Base-by-base conservation (phyloP, 768 basidiomycete species). In the Leccinellum luteum region DNA sequence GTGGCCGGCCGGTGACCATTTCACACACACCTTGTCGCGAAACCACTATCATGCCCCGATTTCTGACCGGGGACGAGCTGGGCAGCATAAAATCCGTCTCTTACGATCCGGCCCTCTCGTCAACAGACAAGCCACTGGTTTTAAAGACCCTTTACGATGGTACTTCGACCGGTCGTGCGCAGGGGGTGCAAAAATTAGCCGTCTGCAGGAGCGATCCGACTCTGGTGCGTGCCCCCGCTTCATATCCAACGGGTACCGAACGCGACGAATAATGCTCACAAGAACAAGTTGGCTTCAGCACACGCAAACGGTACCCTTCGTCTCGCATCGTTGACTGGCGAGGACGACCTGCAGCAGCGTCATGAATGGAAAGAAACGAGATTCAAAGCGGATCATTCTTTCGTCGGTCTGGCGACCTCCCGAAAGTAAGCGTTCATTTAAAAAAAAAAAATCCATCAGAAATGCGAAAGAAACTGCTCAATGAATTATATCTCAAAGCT, bases 51-150 rank as follows among this genome's bases (percentile, higher is more conserved):
- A 90, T 89, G 87, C 74, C 83, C 68, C 81, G 80, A 57, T 91
- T 92, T 73, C 73, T 90, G 51, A 71, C 84, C 47, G 92, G 89
- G 60, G 92, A 93, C 73, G 87, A 90, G 61, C 83, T 89, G 31
- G 92, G 91, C 19, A 83, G 81, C 56, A 80, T 92, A 57, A 92
- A 92, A 73, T 71, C 82, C 8, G 65, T 90, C 55, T 73, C 64
- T 10, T 87, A 81, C 63, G 53, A 68, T 4, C 63, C 73, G 17
- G 65, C 69, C 12, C 47, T 61, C 12, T 59, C 70, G 15, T 69
- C 74, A n/a, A 71, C 67, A 48, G 60, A 66, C 55, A 80, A 77
- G 52, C 66, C 70, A 2, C 58, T 67, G 21, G 2, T 38, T 38
- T 49, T 77, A 6, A 75, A 70, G 31, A 77, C 69, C 19, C 49